These are phyloP conservation scores for Diutina sp. DNA, from an alignment of 1,139 yeast species.

Conservation along the genomic window DNA sequence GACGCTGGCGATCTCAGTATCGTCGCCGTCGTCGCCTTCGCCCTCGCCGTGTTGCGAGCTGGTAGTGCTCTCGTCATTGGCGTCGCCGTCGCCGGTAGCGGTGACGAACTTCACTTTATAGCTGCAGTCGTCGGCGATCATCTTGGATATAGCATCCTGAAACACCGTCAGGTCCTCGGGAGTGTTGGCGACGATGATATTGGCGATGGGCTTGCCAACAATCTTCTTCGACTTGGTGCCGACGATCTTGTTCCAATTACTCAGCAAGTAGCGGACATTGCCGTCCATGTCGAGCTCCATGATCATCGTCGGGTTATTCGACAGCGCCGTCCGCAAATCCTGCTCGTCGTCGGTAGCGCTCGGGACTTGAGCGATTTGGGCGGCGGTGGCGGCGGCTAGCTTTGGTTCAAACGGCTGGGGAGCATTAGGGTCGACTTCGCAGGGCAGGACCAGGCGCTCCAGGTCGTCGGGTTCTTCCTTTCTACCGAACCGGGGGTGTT, in stretches of 20 bases:
- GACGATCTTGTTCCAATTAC: constrained; percentile 65
- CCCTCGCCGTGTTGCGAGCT: neutral
- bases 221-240: constrained; percentile 53
- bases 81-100: constrained; percentile 18
- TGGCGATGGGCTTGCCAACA: constrained; percentile 45
- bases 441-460: constrained; percentile 12
- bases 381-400: neutral
- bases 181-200: constrained; percentile 50
- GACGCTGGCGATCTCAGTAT: neutral
- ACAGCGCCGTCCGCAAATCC: constrained; percentile 44
- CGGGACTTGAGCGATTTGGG: constrained; percentile 3
- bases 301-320: constrained; percentile 68
- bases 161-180: constrained; percentile 58
- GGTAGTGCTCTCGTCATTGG: neutral
- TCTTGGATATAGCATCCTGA: constrained; percentile 53
- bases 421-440: constrained; percentile 6
- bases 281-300: constrained; percentile 78
- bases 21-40: neutral
- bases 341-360: constrained; percentile 20
- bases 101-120: constrained; percentile 66
- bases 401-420: neutral
- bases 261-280: constrained; percentile 58
- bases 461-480: neutral
- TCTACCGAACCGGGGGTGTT: neutral
- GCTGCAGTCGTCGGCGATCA: constrained; percentile 65